Conservation (phyloP, 78 protist genomes). For the Guillardia theta region DNA sequence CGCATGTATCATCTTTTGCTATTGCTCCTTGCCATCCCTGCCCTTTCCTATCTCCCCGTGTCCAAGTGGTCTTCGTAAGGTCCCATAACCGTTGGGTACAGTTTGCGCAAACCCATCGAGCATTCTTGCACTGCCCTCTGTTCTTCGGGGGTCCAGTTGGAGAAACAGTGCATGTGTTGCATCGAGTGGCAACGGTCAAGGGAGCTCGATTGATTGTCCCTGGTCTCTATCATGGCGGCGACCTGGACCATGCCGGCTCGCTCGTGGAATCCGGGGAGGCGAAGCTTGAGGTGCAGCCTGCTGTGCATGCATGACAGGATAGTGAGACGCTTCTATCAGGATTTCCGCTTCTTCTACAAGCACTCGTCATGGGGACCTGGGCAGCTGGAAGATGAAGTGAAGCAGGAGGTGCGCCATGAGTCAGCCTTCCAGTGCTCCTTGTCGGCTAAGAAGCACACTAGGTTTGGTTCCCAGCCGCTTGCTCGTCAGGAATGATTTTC, state of each 20-base stretch:
- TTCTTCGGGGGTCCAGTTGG: slow-evolving; percentile 1
- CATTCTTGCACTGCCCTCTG: background rate
- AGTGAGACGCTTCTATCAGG: background rate
- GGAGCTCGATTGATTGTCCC: background rate
- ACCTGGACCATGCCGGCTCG: background rate
- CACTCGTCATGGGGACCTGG: background rate
- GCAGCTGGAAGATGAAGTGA: background rate
- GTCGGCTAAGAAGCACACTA: too few relatives aligned
- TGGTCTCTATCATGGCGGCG: background rate
- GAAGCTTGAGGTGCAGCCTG: background rate
- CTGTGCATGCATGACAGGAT: background rate
- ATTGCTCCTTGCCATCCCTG: too few relatives aligned
- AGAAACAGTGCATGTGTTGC: background rate
- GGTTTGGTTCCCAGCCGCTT: background rate
- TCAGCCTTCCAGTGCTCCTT: too few relatives aligned
- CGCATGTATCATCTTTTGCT: too few relatives aligned
- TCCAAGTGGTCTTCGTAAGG: too few relatives aligned
- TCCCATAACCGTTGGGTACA: too few relatives aligned
- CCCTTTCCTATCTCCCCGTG: too few relatives aligned
- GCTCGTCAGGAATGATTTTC: too few relatives aligned
- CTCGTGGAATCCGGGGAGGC: background rate
- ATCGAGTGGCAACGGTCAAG: background rate
- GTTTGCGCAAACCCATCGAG: background rate
- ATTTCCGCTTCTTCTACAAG: background rate
- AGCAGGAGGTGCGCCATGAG: too few relatives aligned